phyloP scores from a whole-genome alignment of 768 basidiomycete species.

The Hericium erinaceus region DNA sequence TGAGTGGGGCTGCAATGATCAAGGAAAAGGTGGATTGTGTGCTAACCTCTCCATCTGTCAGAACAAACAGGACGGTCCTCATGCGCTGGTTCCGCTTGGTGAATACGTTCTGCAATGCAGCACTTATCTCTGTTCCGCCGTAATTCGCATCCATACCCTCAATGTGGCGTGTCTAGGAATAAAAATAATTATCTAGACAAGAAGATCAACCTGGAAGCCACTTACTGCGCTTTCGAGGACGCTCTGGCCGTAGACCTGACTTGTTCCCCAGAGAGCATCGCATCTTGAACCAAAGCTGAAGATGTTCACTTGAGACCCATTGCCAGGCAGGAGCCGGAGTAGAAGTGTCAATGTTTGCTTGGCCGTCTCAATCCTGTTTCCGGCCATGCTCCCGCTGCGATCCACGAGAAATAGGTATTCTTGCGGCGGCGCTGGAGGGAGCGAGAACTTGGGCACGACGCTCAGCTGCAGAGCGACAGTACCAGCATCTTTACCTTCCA shows the following conservation, averaged over 20 bases:
- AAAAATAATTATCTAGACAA: not conserved
- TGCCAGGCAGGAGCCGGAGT: constrained; percentile 37
- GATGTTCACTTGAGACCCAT: constrained; percentile 44
- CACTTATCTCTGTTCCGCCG: constrained; percentile 43
- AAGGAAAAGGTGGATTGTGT: no score
- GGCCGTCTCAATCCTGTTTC: constrained; percentile 34
- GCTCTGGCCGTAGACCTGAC: constrained; percentile 22
- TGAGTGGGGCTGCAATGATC: no score
- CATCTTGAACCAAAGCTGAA: constrained; percentile 36
- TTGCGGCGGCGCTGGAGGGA: constrained; percentile 33
- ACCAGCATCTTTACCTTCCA: constrained; percentile 13
- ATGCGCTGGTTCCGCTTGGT: constrained; percentile 22
- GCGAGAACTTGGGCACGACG: constrained; percentile 41
- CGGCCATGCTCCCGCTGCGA: constrained; percentile 45
- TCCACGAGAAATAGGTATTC: constrained; percentile 59
- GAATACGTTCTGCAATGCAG: constrained; percentile 34
- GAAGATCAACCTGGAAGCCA: not conserved
- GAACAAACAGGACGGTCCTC: constrained; percentile 42
- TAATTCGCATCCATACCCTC: constrained; percentile 30
- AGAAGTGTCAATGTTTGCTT: constrained; percentile 38
- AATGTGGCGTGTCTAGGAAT: constrained; percentile 30
- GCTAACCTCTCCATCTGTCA: constrained; percentile 48
- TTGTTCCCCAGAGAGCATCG: constrained; percentile 26
- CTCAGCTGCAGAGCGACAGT: constrained; percentile 45
- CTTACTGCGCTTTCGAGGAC: constrained; percentile 31